Conservation (phyloP, 1,284 basidiomycete genomes). For the Ceratobasidium theobromae region DNA sequence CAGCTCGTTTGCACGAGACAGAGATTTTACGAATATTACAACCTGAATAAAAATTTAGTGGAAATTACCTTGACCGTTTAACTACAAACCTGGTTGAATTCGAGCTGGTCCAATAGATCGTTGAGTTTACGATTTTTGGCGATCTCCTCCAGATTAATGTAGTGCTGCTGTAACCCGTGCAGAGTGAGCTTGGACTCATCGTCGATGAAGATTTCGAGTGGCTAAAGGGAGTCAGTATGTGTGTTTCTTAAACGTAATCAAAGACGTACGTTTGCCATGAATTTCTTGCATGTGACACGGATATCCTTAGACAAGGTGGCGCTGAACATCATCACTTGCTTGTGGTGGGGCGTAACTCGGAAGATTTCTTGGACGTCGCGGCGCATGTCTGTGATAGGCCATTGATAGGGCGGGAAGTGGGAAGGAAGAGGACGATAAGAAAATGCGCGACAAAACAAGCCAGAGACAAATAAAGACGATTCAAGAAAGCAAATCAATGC, state of each 20-base stretch:
- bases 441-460: constrained; percentile 40
- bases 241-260: not conserved
- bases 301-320: constrained; percentile 98
- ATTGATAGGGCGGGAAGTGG: constrained; percentile 36
- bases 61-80: not conserved
- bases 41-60: constrained; percentile 58
- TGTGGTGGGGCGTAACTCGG: constrained; percentile 98
- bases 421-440: constrained; percentile 52
- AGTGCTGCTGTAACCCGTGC: constrained; percentile 98
- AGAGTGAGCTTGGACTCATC: constrained; percentile 99
- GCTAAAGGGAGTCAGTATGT: constrained; percentile 53
- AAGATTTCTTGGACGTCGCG: constrained; percentile 99
- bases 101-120: constrained; percentile 91
- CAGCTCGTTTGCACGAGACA: constrained; percentile 92
- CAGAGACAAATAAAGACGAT: constrained; percentile 52
- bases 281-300: constrained; percentile 97
- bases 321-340: constrained; percentile 99
- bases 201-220: constrained; percentile 99
- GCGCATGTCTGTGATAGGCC: constrained; percentile 85
- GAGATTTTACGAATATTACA: constrained; percentile 99
- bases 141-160: constrained; percentile 92
- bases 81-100: constrained; percentile 90
- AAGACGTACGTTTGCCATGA: constrained; percentile 93
- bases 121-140: constrained; percentile 98
- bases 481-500: constrained; percentile 30